Conservation (phyloP, 768 basidiomycete species). For the Hysterangium stoloniferum region DNA sequence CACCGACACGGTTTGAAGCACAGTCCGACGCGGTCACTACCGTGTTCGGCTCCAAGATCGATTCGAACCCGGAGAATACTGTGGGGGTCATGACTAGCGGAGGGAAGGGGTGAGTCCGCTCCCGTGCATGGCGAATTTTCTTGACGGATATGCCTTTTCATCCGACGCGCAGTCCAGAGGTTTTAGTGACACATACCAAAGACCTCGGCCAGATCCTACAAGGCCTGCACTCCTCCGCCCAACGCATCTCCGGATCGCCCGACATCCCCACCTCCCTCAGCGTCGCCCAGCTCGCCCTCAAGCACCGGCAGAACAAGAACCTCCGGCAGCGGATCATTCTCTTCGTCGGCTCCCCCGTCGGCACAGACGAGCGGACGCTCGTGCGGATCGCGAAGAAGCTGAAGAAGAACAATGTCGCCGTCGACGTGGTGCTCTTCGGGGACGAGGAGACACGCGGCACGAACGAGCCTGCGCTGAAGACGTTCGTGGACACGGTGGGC, state of each 20-base stretch:
- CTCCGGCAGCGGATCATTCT: conserved; percentile 93
- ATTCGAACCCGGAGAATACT: conserved; percentile 95
- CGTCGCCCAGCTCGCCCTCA: conserved; percentile 91
- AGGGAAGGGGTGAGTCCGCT: conserved; percentile 70
- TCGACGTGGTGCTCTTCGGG: conserved; percentile 87
- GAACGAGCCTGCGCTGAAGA: conserved; percentile 56
- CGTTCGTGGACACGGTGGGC: conserved; percentile 76
- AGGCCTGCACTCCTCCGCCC: conserved; percentile 63
- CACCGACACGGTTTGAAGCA: conserved; percentile 79
- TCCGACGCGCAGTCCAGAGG: conserved; percentile 76
- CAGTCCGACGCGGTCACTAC: conserved; percentile 88
- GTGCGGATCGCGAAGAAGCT: conserved; percentile 90
- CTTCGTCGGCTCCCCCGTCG: conserved; percentile 81
- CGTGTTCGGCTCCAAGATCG: conserved; percentile 87
- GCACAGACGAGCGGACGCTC: conserved; percentile 71
- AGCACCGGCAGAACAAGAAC: conserved; percentile 98
- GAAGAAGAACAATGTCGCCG: conserved; percentile 98
- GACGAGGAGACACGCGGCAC: conserved; percentile 56
- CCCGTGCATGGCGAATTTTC: neutral
- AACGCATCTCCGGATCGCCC: conserved; percentile 70
- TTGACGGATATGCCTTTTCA: neutral
- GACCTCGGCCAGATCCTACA: conserved; percentile 88
- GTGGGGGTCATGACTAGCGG: conserved; percentile 99
- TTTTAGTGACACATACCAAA: conserved; percentile 92
- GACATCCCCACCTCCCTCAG: conserved; percentile 89